Conservation (phyloP, 2,329 filamentous ascomycete species). For the Microdochium nivale region DNA sequence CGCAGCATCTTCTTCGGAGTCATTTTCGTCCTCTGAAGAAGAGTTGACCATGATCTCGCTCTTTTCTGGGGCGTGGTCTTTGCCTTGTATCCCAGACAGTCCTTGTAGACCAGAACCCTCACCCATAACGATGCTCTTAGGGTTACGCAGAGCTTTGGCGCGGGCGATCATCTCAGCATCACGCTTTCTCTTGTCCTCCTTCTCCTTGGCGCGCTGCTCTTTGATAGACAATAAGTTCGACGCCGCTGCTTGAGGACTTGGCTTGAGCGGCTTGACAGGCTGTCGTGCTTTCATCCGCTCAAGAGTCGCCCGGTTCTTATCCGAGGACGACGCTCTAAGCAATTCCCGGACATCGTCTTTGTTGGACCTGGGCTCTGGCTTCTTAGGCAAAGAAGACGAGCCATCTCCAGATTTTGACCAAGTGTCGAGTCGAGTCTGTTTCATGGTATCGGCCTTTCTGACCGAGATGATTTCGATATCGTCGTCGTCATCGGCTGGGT, state of each 20-base stretch:
- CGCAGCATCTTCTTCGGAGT: slow-evolving; percentile 51
- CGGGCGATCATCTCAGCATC: slow-evolving; percentile 65
- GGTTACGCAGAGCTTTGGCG: slow-evolving; percentile 51
- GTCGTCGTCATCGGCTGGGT: slow-evolving; percentile 38
- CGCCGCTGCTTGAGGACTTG: slow-evolving; percentile 23
- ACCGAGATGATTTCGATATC: slow-evolving; percentile 39
- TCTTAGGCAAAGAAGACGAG: slow-evolving; percentile 11
- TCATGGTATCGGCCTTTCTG: slow-evolving; percentile 33
- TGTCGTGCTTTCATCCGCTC: slow-evolving; percentile 34
- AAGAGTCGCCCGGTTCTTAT: slow-evolving; percentile 34
- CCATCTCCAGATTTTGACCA: slow-evolving; percentile 47
- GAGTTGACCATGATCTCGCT: slow-evolving; percentile 88
- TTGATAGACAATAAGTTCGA: slow-evolving; percentile 50
- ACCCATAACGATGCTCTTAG: slow-evolving; percentile 49
- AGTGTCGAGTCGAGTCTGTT: slow-evolving; percentile 51
- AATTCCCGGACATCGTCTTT: slow-evolving; percentile 39
- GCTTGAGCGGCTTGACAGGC: slow-evolving; percentile 9
- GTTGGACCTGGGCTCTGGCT: slow-evolving; percentile 23
- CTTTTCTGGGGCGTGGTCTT: slow-evolving; percentile 66
- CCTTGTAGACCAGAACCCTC: slow-evolving; percentile 72
- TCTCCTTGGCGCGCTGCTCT: slow-evolving; percentile 65
- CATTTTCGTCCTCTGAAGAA: slow-evolving; percentile 65
- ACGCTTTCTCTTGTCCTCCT: slow-evolving; percentile 64
- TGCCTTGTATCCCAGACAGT: slow-evolving; percentile 61
- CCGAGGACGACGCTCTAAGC: slow-evolving; percentile 32